Conservation (phyloP, 1,284 basidiomycete species). For the Ganoderma sp. region DNA sequence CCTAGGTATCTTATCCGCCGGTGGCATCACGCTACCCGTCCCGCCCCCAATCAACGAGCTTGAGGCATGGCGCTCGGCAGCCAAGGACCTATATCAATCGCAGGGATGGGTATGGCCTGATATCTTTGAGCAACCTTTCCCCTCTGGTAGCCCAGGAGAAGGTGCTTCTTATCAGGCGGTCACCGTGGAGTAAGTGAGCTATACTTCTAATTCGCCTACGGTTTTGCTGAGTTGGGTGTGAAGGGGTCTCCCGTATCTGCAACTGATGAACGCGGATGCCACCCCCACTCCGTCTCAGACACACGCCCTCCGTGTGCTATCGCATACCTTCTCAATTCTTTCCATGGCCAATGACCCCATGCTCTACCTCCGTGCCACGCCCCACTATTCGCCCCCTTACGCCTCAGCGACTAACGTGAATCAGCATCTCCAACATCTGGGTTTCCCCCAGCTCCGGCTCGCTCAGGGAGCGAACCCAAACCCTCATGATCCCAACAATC, state of each 20-base stretch:
- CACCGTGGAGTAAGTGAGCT: slow-evolving; percentile 59
- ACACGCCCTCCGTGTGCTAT: slow-evolving; percentile 74
- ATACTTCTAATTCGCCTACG: slow-evolving; percentile 9
- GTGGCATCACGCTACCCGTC: slow-evolving; percentile 27
- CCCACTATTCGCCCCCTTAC: slow-evolving; percentile 18
- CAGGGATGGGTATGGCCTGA: slow-evolving; percentile 68
- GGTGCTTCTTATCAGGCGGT: slow-evolving; percentile 66
- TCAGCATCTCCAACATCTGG: slow-evolving; percentile 64
- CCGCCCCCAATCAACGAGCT: slow-evolving; percentile 27
- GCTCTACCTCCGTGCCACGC: slow-evolving; percentile 32
- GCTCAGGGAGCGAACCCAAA: slow-evolving; percentile 35
- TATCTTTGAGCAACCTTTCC: slow-evolving; percentile 64
- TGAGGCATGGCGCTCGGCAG: slow-evolving; percentile 35
- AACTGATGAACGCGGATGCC: slow-evolving; percentile 53
- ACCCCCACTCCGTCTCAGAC: slow-evolving; percentile 64
- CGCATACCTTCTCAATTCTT: slow-evolving; percentile 68
- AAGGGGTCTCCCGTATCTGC: slow-evolving; percentile 68
- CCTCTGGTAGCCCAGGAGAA: slow-evolving; percentile 40
- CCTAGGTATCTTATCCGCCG: slow-evolving; percentile 39
- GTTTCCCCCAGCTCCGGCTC: slow-evolving; percentile 56
- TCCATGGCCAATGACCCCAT: slow-evolving; percentile 38
- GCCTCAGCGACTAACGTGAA: slow-evolving; percentile 56
- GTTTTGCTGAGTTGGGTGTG: slow-evolving; percentile 9
- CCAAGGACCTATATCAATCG: slow-evolving; percentile 40
- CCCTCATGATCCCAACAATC: slow-evolving; percentile 39